A percentile compares a stretch with the other conserved stretches of the same genome.
phyloP scores from a whole-genome alignment of 495 filamentous ascomycete species.

The Letharia columbiana region DNA sequence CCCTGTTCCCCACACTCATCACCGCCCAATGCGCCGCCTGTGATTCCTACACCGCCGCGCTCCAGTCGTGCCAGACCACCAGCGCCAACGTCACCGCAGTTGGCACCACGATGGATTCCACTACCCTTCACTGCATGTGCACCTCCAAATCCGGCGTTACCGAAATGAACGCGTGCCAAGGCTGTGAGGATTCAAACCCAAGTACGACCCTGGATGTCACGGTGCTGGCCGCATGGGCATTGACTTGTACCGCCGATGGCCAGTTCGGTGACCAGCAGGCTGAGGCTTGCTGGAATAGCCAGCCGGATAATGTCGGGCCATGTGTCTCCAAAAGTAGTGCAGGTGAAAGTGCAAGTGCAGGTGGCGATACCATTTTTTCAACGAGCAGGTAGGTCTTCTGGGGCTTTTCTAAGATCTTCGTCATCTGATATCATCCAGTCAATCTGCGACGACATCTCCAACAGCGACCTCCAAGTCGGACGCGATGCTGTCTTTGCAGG shows the following conservation, averaged over 20 bases:
- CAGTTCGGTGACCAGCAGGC: constrained; percentile 10
- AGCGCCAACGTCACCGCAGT: not conserved
- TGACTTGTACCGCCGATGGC: constrained; percentile 4
- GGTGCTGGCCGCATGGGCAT: not conserved
- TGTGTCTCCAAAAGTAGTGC: not conserved
- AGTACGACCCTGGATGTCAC: not conserved
- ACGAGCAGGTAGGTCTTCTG: not conserved
- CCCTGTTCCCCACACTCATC: constrained; percentile 1
- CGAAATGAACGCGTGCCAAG: constrained; percentile 9
- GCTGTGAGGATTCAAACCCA: not conserved
- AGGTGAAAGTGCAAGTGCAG: not conserved
- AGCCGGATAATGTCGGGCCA: not conserved
- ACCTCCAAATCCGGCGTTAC: not conserved
- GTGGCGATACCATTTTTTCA: not conserved
- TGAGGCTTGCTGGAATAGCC: constrained; percentile 33
- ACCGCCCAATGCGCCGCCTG: constrained; percentile 8
- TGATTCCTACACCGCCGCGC: constrained; percentile 7
- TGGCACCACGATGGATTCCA: constrained; percentile 1
- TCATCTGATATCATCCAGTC: not conserved
- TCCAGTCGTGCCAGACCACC: constrained; percentile 30
- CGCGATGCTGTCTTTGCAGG: not conserved
- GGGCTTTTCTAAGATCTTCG: not conserved
- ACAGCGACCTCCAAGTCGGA: not conserved
- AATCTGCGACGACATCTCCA: not conserved
- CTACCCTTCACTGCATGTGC: constrained; percentile 14